Base-by-base conservation (phyloP, 768 basidiomycete genomes). In the Glaciozyma antarctica region DNA sequence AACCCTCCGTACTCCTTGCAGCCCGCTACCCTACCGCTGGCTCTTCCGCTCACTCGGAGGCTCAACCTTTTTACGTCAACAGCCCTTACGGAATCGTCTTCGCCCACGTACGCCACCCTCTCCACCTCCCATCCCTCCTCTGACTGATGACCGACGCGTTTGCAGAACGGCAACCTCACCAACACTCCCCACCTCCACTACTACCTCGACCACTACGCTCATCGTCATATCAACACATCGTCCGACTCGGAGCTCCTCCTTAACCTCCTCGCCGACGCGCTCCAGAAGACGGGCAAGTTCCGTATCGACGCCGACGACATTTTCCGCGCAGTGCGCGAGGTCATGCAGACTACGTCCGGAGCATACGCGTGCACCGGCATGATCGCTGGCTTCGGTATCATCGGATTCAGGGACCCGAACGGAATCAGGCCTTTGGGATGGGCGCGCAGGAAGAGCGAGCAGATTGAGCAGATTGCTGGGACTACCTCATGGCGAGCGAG, bases 51-150 rank as follows among this genome's bases (percentile, higher is more conserved):
- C 88, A 95, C 71, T 87, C 94, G 16, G 95, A 99, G 76, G 93
- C 95, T 12, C 95, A 99, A 75, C 95, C 95, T 1, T 99, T 99
- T 81, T 99, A 99, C 76, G 95, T 99, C 73, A 99, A 99, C 79
- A 94, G 92, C n/a, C 95, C 95, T 5, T 99, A 98, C 76, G 95
- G 95, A 59, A 94, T 99, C 74, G 90, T 93, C 67, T 88, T 99
- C 75, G 95, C 90, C 24, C 94, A 99, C 81, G 94, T 93, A 76
- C 69, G 86, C 80, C 48, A 41, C 45, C 41, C 3, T 30, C 54
- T n/a, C 17, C 13, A 5, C 7, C 19, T 45, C 43, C 34, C n/a
- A 9, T n/a, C 34, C 28, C 47, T 59, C 51, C 51, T 52, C 51
- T 24, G 22, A n/a, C 24, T 51, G 26, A 4, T 24, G 13, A 12